phyloP scores from a whole-genome alignment of 2,329 filamentous ascomycete genomes.

The Apiospora koreana region DNA sequence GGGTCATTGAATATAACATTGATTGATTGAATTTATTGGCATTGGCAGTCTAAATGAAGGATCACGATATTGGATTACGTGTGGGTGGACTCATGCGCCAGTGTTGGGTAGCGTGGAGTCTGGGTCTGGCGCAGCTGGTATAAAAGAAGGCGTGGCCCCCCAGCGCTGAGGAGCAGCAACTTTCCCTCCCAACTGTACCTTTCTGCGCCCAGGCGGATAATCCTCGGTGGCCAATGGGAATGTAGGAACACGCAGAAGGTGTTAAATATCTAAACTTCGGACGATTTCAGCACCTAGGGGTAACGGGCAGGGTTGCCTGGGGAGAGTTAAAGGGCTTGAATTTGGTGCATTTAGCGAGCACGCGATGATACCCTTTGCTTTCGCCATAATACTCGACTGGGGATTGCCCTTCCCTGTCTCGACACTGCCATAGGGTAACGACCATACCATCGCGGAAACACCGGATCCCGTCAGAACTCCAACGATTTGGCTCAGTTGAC shows the following conservation, averaged over 20 bases:
- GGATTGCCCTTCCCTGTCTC: background rate
- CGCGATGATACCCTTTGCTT: background rate
- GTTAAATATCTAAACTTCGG: background rate
- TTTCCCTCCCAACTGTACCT: background rate
- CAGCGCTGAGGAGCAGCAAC: background rate
- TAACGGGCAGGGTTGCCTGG: background rate
- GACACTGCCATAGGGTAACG: background rate
- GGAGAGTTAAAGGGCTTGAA: background rate
- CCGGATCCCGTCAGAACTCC: background rate
- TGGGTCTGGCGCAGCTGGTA: background rate
- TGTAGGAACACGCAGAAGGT: background rate
- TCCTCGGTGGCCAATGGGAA: background rate
- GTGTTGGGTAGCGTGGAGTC: background rate
- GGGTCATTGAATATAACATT: background rate
- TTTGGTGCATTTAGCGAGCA: background rate
- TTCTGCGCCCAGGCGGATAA: background rate
- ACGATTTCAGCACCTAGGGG: background rate
- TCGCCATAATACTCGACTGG: background rate
- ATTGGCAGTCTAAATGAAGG: no score
- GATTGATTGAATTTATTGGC: background rate
- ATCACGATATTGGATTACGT: background rate
- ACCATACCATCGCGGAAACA: background rate
- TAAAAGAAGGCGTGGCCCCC: background rate
- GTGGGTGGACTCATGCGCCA: background rate
- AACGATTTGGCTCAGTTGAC: background rate